Base-by-base conservation (phyloP, 177 flowering plant genomes). In the Vitis hybrid region DNA sequence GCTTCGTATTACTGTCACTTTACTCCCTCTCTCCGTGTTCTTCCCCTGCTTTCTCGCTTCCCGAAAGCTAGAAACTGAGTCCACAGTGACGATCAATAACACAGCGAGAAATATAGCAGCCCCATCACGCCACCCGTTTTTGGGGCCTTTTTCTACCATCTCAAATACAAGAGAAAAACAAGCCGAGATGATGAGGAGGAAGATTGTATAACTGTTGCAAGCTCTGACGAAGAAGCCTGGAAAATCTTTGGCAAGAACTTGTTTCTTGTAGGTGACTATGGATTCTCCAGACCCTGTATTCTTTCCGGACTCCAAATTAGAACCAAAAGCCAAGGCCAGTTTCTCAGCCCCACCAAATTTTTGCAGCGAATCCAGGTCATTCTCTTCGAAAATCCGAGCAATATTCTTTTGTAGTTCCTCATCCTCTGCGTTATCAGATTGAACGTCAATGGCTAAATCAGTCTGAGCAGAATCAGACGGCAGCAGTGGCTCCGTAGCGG, bases 41-140 rank as follows among this genome's bases (percentile, higher is more conserved):
- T 54, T 29, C 53, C 13, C 67, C 63, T 1, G 20, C 56, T 61
- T 61, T 29, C 52, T 62, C 59, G 39, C 54, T 14, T 34, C 63
- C 58, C 29, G 19, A 29, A 66, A 74, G 51, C 59, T 68, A 26
- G 8, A 29, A 2, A 69, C 31, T 1, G 68, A 51, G 16, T 68
- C 10, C 56, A 60, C 59, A 22, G 45, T 18, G 4, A 68, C 45
- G 10, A 76, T 26, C 0, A 73, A 2, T 39, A 73, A 31, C 1
- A 66, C 51, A 0, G 76, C 59, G 29, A 66, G 2, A 18, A 77
- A 59, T 18, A 74, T 45, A 11, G 66, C 50, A 34, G 39, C 72
- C 13, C 74, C 74, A 59, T 74, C 77, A 49, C 53, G 63, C 68
- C 75, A 67, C 22, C 71, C 80, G 3, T 58, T 12, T 63, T 65